These are phyloP conservation scores for Pholiota microspora DNA, from an alignment of 768 basidiomycete species.

Conservation along the genomic window DNA sequence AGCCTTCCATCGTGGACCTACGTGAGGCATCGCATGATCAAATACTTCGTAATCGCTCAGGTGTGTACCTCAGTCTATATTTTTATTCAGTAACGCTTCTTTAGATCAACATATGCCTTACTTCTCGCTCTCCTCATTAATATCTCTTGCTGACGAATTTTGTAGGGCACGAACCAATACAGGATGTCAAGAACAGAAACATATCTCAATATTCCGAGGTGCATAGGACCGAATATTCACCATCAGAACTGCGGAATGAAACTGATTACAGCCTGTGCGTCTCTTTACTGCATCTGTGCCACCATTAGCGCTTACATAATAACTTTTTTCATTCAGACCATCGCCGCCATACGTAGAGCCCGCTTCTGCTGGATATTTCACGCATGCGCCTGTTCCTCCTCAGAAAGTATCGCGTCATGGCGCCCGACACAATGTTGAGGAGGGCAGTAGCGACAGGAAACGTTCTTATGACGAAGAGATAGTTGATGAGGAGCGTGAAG, in stretches of 20 bases:
- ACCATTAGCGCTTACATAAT: slow-evolving; percentile 16
- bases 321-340: not conserved
- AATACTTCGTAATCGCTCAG: slow-evolving; percentile 42
- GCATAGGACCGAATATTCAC: slow-evolving; percentile 13
- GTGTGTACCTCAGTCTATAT: slow-evolving; percentile 28
- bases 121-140: not conserved
- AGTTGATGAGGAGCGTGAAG: slow-evolving; percentile 40
- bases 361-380: not conserved
- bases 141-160: not conserved
- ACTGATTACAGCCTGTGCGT: slow-evolving; percentile 7
- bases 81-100: not conserved
- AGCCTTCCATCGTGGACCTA: slow-evolving; percentile 30
- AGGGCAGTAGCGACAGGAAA: slow-evolving; percentile 27
- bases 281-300: not conserved
- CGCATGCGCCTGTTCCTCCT: slow-evolving; percentile 3
- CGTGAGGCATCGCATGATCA: slow-evolving; percentile 36
- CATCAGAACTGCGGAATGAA: slow-evolving; percentile 4
- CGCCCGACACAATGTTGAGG: slow-evolving; percentile 14
- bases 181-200: slow-evolving; percentile 7
- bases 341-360: not conserved
- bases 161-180: slow-evolving; percentile 8
- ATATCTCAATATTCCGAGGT: slow-evolving; percentile 18
- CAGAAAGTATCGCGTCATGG: slow-evolving; percentile 15
- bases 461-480: slow-evolving; percentile 34
- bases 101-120: too few relatives aligned